Percentiles rank a stretch among this genome's conserved stretches.
phyloP scores from a whole-genome alignment of 257 asterid species.

The Cynanchum wilfordii region DNA sequence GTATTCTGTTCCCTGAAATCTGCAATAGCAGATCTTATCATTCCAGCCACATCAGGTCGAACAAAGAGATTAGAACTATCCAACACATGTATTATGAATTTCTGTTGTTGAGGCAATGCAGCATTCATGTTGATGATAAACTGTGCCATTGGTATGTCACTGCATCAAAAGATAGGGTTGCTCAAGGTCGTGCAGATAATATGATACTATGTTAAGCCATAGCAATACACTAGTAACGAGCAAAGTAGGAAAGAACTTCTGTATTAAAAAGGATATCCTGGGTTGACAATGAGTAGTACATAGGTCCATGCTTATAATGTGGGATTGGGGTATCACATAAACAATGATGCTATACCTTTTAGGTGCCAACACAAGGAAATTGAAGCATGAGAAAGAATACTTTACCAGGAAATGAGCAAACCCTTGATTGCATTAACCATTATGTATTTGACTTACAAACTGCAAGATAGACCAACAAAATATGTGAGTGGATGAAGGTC shows the following conservation, averaged over 20 bases:
- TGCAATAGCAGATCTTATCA: conserved; percentile 63
- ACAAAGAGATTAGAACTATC: conserved; percentile 80
- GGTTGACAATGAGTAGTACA: no score
- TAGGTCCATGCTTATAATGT: no score
- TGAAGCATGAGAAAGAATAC: not conserved
- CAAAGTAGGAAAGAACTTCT: no score
- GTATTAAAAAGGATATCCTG: no score
- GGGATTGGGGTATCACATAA: no score
- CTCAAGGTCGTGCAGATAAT: not conserved
- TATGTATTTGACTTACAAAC: conserved; percentile 20
- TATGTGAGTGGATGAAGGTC: not conserved
- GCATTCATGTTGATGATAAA: conserved; percentile 82
- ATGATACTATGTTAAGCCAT: not conserved
- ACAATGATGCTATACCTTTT: no score
- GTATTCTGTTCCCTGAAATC: conserved; percentile 76
- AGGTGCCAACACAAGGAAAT: not conserved
- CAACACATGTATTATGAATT: conserved; percentile 66
- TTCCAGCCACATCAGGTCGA: conserved; percentile 71
- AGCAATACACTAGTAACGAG: not conserved
- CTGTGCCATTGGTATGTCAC: conserved; percentile 90
- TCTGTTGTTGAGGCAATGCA: conserved; percentile 66
- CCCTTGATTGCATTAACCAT: conserved; percentile 77
- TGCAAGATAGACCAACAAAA: conserved; percentile 16
- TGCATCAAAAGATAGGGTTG: conserved; percentile 21
- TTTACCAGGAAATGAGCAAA: conserved; percentile 68